Conservation (phyloP, 768 basidiomycete species). For the Tylopilus rubrobrunneus region DNA sequence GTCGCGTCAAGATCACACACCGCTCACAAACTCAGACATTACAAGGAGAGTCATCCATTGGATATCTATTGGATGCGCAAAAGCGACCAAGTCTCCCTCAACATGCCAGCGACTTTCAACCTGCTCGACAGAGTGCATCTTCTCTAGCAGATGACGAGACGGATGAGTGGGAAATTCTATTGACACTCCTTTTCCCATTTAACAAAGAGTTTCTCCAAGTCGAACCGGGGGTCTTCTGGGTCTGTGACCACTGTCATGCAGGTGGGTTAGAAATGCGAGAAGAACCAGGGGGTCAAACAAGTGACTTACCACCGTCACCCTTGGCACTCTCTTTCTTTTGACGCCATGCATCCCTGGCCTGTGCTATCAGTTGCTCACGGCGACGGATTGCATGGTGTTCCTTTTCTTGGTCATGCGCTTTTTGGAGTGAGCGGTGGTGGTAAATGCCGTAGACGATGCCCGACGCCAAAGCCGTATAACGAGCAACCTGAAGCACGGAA, state of each 20-base stretch:
- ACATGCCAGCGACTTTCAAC: slow-evolving; percentile 3
- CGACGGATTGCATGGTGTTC: slow-evolving; percentile 68
- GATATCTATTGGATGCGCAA: slow-evolving; percentile 8
- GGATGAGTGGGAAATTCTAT: slow-evolving; percentile 35
- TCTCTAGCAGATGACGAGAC: slow-evolving; percentile 25
- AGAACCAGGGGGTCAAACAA: neutral
- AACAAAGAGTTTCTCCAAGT: slow-evolving; percentile 85
- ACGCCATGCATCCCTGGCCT: slow-evolving; percentile 90
- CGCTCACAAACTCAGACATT: neutral
- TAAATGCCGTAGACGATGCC: slow-evolving; percentile 91
- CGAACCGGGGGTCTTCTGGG: slow-evolving; percentile 93
- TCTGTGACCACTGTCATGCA: slow-evolving; percentile 72
- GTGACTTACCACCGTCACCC: slow-evolving; percentile 51
- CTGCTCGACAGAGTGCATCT: slow-evolving; percentile 12
- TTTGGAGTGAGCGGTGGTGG: slow-evolving; percentile 88
- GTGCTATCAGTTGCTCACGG: slow-evolving; percentile 70
- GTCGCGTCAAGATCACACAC: slow-evolving; percentile 18
- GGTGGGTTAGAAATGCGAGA: slow-evolving; percentile 8
- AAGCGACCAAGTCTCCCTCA: neutral
- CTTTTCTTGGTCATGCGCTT: slow-evolving; percentile 72
- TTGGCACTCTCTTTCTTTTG: slow-evolving; percentile 62
- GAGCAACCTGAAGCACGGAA: slow-evolving; percentile 64
- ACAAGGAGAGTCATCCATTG: neutral
- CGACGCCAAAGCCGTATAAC: slow-evolving; percentile 85
- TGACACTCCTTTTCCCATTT: slow-evolving; percentile 69